phyloP scores from a whole-genome alignment of 2,329 filamentous ascomycete species.

The Botrytis squamosa region DNA sequence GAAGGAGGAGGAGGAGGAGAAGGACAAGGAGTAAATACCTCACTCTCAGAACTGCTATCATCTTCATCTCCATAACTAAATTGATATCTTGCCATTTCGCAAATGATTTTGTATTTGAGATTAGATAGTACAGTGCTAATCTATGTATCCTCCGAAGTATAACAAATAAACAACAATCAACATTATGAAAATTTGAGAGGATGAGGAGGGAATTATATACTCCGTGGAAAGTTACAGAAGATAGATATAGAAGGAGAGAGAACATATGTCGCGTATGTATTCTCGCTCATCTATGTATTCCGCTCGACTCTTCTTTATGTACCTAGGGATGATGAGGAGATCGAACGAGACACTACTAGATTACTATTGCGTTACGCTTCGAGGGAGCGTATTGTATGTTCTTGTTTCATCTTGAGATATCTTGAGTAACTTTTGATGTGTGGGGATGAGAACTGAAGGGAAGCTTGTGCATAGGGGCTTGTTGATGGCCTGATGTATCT shows the following conservation, averaged over 20 bases:
- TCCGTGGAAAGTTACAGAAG: not conserved
- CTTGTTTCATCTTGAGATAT: not conserved
- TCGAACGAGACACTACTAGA: not conserved
- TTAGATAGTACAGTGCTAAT: not conserved
- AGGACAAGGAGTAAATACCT: too few species aligned
- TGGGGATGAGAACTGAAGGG: not conserved
- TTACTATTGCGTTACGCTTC: not conserved
- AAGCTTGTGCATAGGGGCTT: not conserved
- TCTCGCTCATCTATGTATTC: not conserved
- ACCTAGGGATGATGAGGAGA: not conserved
- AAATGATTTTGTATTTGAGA: accelerated
- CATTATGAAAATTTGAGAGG: not conserved
- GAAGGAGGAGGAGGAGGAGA: too few species aligned
- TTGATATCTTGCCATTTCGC: not conserved
- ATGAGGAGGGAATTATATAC: not conserved
- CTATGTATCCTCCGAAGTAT: too few species aligned
- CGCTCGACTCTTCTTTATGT: not conserved
- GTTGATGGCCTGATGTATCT: not conserved
- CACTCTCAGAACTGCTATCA: too few species aligned
- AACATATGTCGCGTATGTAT: not conserved
- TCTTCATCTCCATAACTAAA: not conserved
- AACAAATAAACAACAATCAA: not conserved
- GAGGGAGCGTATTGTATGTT: not conserved
- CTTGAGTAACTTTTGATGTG: not conserved
- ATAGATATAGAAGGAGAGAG: not conserved